A percentile compares a stretch with the other conserved stretches of the same genome.
phyloP scores from a whole-genome alignment of 352 stramenopile genomes.

The Nothophytophthora sp. region DNA sequence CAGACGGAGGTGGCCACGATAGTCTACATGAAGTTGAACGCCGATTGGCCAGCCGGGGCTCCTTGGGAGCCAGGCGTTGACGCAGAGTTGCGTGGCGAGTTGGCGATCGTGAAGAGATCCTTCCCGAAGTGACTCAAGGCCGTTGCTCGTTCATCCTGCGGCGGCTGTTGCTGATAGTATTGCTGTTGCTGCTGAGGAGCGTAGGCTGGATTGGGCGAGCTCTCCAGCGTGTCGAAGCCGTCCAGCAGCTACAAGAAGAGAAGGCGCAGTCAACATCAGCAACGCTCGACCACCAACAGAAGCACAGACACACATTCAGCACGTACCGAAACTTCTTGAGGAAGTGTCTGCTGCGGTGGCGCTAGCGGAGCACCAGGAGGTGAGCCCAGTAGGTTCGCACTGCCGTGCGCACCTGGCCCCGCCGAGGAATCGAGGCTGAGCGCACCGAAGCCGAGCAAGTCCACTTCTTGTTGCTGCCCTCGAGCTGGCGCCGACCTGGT shows the following conservation, averaged over 20 bases:
- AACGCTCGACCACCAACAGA: too few species aligned
- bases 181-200: constrained; percentile 34
- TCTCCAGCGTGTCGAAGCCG: constrained; percentile 48
- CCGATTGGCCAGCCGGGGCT: constrained; percentile 83
- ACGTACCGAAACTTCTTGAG: constrained; percentile 66
- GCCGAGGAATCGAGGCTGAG: constrained; percentile 48
- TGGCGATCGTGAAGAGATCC: constrained; percentile 86
- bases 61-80: constrained; percentile 14
- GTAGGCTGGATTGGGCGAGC: constrained; percentile 37
- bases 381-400: constrained; percentile 25
- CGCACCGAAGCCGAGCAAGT: constrained; percentile 75
- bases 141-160: constrained; percentile 62
- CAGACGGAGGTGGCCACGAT: constrained; percentile 15
- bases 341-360: constrained; percentile 13
- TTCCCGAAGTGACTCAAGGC: constrained; percentile 82
- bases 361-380: constrained; percentile 20
- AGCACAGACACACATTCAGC: too few species aligned
- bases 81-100: constrained; percentile 61
- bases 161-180: constrained; percentile 25
- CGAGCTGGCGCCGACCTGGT: constrained; percentile 13
- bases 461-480: constrained; percentile 53
- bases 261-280: too few species aligned
- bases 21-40: constrained; percentile 91
- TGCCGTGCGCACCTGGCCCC: constrained; percentile 8
- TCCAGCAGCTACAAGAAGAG: constrained; percentile 39